A percentile compares a stretch with the other conserved stretches of the same genome.
phyloP scores from a whole-genome alignment of 208 protist genomes.

The Leishmania mexicana region DNA sequence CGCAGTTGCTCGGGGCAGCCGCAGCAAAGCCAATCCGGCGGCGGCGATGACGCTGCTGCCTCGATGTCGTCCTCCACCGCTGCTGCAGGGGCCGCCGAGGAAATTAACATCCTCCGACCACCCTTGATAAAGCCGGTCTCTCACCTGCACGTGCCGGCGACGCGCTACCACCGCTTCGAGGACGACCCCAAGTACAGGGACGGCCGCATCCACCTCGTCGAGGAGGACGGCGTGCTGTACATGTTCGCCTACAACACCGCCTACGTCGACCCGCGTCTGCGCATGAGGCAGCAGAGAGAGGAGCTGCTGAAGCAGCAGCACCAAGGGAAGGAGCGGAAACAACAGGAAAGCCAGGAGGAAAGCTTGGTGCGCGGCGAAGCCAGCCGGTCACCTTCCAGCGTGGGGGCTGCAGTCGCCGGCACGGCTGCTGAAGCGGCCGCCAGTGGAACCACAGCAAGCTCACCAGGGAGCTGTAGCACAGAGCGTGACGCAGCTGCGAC shows the following conservation, averaged over 20 bases:
- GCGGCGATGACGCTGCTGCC: not conserved
- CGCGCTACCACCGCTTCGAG: conserved; percentile 43
- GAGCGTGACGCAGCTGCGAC: not conserved
- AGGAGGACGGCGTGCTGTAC: conserved; percentile 65
- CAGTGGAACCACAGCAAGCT: not conserved
- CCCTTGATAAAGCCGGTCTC: not conserved
- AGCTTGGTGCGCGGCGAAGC: not conserved
- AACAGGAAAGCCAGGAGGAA: not conserved
- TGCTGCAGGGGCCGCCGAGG: not conserved
- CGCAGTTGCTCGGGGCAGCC: not conserved
- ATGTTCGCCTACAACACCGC: conserved; percentile 58
- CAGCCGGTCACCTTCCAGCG: not conserved
- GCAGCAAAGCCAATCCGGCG: not conserved
- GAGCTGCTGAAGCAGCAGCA: conserved; percentile 11
- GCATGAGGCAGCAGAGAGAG: conserved; percentile 16
- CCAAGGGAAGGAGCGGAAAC: not conserved
- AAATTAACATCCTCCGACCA: not conserved
- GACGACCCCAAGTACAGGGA: conserved; percentile 47
- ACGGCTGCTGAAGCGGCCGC: not conserved
- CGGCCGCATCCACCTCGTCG: conserved; percentile 63
- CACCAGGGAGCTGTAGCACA: not conserved
- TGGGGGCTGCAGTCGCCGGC: not conserved
- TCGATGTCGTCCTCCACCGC: not conserved
- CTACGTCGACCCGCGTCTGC: conserved; percentile 23
- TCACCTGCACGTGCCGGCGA: conserved; percentile 13